These are phyloP conservation scores for Cetraspora pellucida DNA, from an alignment of 192 early-diverging fungal species.

Conservation along the genomic window DNA sequence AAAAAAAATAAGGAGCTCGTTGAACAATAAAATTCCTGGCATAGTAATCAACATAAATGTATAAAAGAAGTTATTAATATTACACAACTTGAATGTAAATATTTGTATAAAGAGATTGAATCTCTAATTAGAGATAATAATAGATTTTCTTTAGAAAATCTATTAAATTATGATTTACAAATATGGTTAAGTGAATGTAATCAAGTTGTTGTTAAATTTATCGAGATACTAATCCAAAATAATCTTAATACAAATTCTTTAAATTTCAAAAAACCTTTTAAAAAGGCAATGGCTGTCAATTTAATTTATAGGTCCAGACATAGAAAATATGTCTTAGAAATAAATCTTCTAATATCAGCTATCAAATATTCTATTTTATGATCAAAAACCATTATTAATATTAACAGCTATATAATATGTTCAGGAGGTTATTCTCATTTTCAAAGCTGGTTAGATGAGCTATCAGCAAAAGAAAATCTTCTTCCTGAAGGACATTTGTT, in stretches of 20 bases:
- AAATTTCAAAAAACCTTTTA: background rate
- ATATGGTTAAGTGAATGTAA: background rate
- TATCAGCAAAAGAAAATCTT: background rate
- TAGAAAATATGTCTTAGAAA: constrained; percentile 26
- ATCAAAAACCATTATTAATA: constrained; percentile 8
- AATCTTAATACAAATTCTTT: background rate
- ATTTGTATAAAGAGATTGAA: constrained; percentile 6
- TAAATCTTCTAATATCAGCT: constrained; percentile 17
- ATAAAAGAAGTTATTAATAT: background rate
- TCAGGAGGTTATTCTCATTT: background rate
- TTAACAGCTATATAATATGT: too few relatives aligned
- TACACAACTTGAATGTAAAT: background rate
- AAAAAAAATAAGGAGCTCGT: background rate
- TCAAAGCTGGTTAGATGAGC: background rate
- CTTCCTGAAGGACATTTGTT: background rate
- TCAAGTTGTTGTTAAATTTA: constrained; percentile 25
- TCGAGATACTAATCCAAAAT: constrained; percentile 16
- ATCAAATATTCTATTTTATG: constrained; percentile 27
- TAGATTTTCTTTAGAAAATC: background rate
- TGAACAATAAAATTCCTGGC: background rate
- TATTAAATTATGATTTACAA: background rate
- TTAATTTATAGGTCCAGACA: background rate
- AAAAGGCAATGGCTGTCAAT: background rate
- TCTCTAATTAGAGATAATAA: background rate
- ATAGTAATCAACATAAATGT: constrained; percentile 17